Conservation (phyloP, 371 early-diverging fungal genomes). For the Apophysomyces ossiformis region DNA sequence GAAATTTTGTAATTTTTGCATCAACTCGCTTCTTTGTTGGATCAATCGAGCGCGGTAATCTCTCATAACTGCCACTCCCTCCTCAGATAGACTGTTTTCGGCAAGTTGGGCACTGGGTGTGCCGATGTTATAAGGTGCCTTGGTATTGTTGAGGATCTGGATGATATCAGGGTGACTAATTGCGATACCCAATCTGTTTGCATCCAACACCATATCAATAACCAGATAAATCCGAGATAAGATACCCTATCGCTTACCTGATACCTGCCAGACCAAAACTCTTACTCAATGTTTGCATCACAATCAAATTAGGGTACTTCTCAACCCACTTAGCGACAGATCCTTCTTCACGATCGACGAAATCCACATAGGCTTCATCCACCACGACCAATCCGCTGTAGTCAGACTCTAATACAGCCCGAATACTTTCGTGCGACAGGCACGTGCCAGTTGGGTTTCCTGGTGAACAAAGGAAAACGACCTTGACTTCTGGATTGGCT, state of each 20-base stretch:
- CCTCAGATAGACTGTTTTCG: conserved; percentile 73
- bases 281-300: conserved; percentile 97
- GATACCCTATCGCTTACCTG: conserved; percentile 26
- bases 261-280: conserved; percentile 97
- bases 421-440: conserved; percentile 73
- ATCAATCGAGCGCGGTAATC: conserved; percentile 59
- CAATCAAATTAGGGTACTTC: conserved; percentile 91
- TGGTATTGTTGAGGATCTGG: conserved; percentile 90
- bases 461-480: conserved; percentile 95
- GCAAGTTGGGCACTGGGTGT: conserved; percentile 85
- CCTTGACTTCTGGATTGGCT: conserved; percentile 79
- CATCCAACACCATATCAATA: neutral
- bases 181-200: conserved; percentile 80
- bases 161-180: conserved; percentile 82
- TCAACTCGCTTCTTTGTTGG: conserved; percentile 67
- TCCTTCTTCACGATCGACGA: conserved; percentile 69
- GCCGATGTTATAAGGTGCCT: conserved; percentile 97
- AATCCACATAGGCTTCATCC: conserved; percentile 99
- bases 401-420: conserved; percentile 67
- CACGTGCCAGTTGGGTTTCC: conserved; percentile 97
- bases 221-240: neutral
- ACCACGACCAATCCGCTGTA: conserved; percentile 88
- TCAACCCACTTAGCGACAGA: conserved; percentile 79
- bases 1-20: conserved; percentile 55
- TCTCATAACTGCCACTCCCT: conserved; percentile 75